phyloP scores from a whole-genome alignment of 1,139 yeast species.

The Zygosaccharomyces sapae region DNA sequence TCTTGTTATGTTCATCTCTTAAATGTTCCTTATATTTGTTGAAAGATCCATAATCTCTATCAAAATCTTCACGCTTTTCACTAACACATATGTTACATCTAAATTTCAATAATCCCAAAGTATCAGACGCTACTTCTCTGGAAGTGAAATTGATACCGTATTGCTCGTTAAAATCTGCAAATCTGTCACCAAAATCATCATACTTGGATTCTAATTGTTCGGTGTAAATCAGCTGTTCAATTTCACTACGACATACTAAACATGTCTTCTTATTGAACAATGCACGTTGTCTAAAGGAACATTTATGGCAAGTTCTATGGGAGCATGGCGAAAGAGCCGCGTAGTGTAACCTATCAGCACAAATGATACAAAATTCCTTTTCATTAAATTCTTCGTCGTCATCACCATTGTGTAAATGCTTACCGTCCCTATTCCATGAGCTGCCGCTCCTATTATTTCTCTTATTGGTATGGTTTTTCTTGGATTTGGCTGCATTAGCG shows the following conservation, averaged over 20 bases:
- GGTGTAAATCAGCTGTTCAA: constrained; percentile 56
- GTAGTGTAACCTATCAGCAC: constrained; percentile 65
- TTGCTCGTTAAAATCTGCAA: constrained; percentile 43
- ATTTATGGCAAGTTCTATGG: constrained; percentile 77
- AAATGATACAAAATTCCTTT: constrained; percentile 63
- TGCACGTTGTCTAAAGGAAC: constrained; percentile 80
- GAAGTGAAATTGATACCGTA: constrained; percentile 52
- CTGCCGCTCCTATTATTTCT: neutral
- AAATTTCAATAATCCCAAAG: constrained; percentile 51
- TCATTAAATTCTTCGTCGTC: constrained; percentile 36
- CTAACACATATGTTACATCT: constrained; percentile 46
- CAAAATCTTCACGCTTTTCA: constrained; percentile 24
- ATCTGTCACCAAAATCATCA: constrained; percentile 36
- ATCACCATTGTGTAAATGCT: constrained; percentile 1
- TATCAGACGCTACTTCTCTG: constrained; percentile 40
- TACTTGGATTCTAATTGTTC: constrained; percentile 44
- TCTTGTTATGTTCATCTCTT: constrained; percentile 55
- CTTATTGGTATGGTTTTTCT: constrained; percentile 4
- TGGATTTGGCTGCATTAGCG: constrained; percentile 1
- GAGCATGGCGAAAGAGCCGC: constrained; percentile 79
- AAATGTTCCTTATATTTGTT: constrained; percentile 63
- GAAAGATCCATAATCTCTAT: constrained; percentile 44
- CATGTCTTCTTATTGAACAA: constrained; percentile 71
- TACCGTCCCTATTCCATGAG: neutral
- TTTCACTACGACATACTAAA: constrained; percentile 76